phyloP scores from a whole-genome alignment of 164 flowering plant species.

The Magnolia kwangsiensis region DNA sequence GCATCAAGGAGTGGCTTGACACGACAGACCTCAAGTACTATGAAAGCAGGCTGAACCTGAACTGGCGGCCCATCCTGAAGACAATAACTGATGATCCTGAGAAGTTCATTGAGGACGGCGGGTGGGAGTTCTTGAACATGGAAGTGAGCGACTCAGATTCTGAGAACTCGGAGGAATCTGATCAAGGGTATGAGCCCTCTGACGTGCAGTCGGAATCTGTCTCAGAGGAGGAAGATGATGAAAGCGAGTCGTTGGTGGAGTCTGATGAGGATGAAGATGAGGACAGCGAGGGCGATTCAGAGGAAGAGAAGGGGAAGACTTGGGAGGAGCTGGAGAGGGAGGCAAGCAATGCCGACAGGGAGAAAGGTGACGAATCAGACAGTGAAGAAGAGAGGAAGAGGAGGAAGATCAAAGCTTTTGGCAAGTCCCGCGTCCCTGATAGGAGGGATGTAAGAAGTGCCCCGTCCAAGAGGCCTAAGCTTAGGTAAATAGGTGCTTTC shows the following conservation, averaged over 20 bases:
- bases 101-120: slow-evolving; percentile 71
- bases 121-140: slow-evolving; percentile 84
- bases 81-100: slow-evolving; percentile 72
- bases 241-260: slow-evolving; percentile 73
- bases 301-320: slow-evolving; percentile 75
- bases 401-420: slow-evolving; percentile 67
- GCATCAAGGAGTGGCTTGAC: slow-evolving; percentile 84
- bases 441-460: slow-evolving; percentile 24
- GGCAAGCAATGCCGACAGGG: slow-evolving; percentile 78
- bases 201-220: slow-evolving; percentile 60
- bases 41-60: slow-evolving; percentile 71
- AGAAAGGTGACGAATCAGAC: slow-evolving; percentile 68
- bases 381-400: slow-evolving; percentile 74
- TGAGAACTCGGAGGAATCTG: slow-evolving; percentile 65
- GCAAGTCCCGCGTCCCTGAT: slow-evolving; percentile 46
- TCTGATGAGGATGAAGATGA: slow-evolving; percentile 78
- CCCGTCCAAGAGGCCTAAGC: slow-evolving; percentile 44
- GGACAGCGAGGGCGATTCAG: slow-evolving; percentile 56
- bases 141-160: slow-evolving; percentile 75
- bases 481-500: slow-evolving; percentile 23
- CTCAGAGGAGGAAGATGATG: slow-evolving; percentile 60
- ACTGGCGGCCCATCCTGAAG: slow-evolving; percentile 66
- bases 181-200: slow-evolving; percentile 69
- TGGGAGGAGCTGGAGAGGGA: slow-evolving; percentile 94
- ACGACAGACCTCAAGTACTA: slow-evolving; percentile 79